Percentiles rank a stretch among this genome's conserved stretches.
These are phyloP conservation scores for Phialophora tarda DNA, from an alignment of 2,329 filamentous ascomycete genomes.

Conservation along the genomic window DNA sequence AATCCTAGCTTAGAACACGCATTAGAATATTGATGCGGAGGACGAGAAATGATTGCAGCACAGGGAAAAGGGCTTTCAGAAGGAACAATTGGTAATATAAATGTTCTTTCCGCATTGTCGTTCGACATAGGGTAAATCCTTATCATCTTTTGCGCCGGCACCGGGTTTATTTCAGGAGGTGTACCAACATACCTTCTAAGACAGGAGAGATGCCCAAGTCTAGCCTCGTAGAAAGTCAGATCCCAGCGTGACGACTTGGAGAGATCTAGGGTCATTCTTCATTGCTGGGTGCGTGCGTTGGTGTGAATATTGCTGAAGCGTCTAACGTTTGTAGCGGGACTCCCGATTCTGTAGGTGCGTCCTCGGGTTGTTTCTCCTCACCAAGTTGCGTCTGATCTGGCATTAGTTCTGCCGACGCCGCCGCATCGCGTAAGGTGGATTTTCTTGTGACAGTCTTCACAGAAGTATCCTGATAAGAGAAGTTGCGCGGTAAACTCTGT, in stretches of 20 bases:
- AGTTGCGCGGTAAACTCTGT: conserved; percentile 41
- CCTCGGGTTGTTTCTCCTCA: conserved; percentile 49
- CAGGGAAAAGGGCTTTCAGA: neutral
- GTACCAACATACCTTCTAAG: neutral
- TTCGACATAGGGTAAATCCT: neutral
- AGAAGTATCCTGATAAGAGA: conserved; percentile 80
- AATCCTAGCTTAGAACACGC: neutral
- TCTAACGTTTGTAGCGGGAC: neutral
- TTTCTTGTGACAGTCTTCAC: conserved; percentile 68
- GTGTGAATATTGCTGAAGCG: neutral
- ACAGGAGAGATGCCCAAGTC: neutral
- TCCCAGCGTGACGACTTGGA: neutral
- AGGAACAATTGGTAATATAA: conserved; percentile 1
- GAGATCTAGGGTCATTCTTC: neutral
- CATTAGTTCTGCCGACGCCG: conserved; percentile 64
- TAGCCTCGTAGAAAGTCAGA: neutral
- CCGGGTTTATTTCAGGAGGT: neutral
- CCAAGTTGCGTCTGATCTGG: conserved; percentile 66
- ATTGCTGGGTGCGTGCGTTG: neutral
- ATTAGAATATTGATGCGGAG: neutral
- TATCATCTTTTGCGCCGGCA: neutral
- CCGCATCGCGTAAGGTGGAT: conserved; percentile 63
- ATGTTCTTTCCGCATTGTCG: neutral
- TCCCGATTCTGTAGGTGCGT: neutral
- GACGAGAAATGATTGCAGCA: neutral